Evolutionary conservation across 495 filamentous ascomycete genomes (phyloP), one percentile per base, ranked within the genome.

Genomic region (Podospora appendiculata): DNA sequence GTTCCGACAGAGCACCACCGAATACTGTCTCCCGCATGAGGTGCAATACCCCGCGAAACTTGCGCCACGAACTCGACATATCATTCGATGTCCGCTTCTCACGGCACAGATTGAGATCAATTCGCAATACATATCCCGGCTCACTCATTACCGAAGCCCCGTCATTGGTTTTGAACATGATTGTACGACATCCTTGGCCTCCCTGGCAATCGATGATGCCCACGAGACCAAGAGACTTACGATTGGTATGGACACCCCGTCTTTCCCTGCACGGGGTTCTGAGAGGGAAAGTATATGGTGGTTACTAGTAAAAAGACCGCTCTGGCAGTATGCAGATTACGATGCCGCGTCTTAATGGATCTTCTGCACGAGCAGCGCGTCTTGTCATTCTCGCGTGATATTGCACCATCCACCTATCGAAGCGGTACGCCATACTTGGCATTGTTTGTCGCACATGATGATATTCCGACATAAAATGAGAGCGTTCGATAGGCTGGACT

Each of bases 331-430:
- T 25, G 25, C 25, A 25, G 25, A 25, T 25, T 25, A 25, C 25
- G 2, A 25, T 25, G 25, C 2, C 25, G 25, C 25, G 25, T 25
- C 25, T 25, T 4, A 38, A 17, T 36, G 5, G 13, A 4, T 34
- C 6, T 11, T 5, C 8, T 35, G n/a, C 17, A 32, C 14, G 32
- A 36, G 50, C 17, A 14, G 35, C 14, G 44, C 45, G 41, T 25
- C 48, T 47, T 58, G 55, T 47, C 59, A 61, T 61, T 57, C 55
- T 61, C 59, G 53, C 59, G 59, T 55, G 48, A 61, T 58, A 52
- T 61, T 56, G 55, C 59, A 57, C 51, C 55, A 61, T 53, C 11
- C 19, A 25, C 18, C 19, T 45, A 19, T n/a, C 35, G n/a, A 39
- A 16, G 11, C 35, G 13, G 3, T 35, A 41, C 41, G 33, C 45